Evolutionary conservation across 805 yeast species (phyloP), one percentile per base, ranked within the genome.

Genomic region (Zygoascus biomembranicola): DNA sequence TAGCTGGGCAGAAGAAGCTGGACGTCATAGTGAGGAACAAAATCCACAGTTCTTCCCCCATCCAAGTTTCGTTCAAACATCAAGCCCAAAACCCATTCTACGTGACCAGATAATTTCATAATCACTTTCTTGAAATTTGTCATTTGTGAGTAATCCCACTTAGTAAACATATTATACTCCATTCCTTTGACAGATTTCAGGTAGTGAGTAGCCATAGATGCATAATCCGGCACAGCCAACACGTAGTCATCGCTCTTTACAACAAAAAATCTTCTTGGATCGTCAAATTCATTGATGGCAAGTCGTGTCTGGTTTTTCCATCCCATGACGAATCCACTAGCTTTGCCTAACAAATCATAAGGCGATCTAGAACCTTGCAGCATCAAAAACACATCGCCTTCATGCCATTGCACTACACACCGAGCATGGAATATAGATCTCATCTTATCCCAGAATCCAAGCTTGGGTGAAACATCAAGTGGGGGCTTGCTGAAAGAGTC

Each of bases 361-460:
- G 98, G 98, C 61, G 85, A 84, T 51, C 82, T 75, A 0, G 92
- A 80, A 0, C 95, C 94, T 63, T 87, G 86, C 63, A 70, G 58
- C 41, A 65, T 54, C 11, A 72, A 57, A 52, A 66, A 64, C n/a
- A 72, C 64, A 5, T 71, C 77, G 1, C 77, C 71, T 20, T 78
- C 67, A 2, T 69, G 68, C 75, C 87, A 78, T 14, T 69, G 63
- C 52, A 89, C 73, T 1, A 66, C 68, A 51, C 84, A 68, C 18
- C 79, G 77, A 0, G 96, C 95, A 70, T 90, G 97, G 60, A 89
- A 71, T 14, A 85, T 74, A 31, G 82, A 75, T 49, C 96, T 72
- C 28, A 89, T 68, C 65, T 90, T 92, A 68, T 90, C 98, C 98
- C 98, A 90, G 60, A 90, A 83, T 0, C 98, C 98, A 13, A 89